These are phyloP conservation scores for Alisma plantagoaquatica DNA, from an alignment of 106 monocot species.

Conservation along the genomic window DNA sequence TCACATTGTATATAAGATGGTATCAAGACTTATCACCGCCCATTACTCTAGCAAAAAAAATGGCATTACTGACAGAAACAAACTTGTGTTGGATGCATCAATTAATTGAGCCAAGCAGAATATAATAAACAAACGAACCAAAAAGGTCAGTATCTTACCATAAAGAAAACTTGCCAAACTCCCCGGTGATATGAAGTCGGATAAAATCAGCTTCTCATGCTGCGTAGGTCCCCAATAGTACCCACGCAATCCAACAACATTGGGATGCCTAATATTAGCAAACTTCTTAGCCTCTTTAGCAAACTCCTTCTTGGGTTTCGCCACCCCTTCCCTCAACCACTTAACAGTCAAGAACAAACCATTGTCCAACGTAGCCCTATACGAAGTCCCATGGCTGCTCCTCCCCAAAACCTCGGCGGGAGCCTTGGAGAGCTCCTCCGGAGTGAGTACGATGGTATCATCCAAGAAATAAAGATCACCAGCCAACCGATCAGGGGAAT, in stretches of 20 bases:
- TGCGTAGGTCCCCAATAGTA: slow-evolving; percentile 97
- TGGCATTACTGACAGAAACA: too few species aligned
- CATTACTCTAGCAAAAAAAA: too few species aligned
- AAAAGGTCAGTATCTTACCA: slow-evolving; percentile 32
- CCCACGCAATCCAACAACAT: slow-evolving; percentile 80
- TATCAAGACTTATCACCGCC: too few species aligned
- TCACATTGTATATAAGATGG: too few species aligned
- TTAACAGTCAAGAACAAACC: slow-evolving; percentile 87
- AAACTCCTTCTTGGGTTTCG: slow-evolving; percentile 94
- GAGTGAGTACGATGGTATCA: slow-evolving; percentile 78
- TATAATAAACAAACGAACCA: too few species aligned
- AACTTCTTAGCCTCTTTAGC: slow-evolving; percentile 88
- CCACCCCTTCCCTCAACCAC: slow-evolving; percentile 93
- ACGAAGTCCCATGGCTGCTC: slow-evolving; percentile 97
- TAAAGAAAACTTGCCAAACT: slow-evolving; percentile 95
- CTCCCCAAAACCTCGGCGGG: slow-evolving; percentile 91
- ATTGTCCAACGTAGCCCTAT: slow-evolving; percentile 83
- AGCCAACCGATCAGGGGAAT: slow-evolving; percentile 71
- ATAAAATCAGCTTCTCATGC: slow-evolving; percentile 89
- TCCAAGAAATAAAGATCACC: slow-evolving; percentile 90
- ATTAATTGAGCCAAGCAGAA: too few species aligned
- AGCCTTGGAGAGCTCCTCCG: slow-evolving; percentile 85
- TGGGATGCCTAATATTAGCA: slow-evolving; percentile 89
- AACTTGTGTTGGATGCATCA: too few species aligned
- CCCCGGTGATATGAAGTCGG: slow-evolving; percentile 82